Evolutionary conservation across 2,329 filamentous ascomycete species (phyloP), one percentile per base, ranked within the genome.

Genomic region (Didymella arachidicola): DNA sequence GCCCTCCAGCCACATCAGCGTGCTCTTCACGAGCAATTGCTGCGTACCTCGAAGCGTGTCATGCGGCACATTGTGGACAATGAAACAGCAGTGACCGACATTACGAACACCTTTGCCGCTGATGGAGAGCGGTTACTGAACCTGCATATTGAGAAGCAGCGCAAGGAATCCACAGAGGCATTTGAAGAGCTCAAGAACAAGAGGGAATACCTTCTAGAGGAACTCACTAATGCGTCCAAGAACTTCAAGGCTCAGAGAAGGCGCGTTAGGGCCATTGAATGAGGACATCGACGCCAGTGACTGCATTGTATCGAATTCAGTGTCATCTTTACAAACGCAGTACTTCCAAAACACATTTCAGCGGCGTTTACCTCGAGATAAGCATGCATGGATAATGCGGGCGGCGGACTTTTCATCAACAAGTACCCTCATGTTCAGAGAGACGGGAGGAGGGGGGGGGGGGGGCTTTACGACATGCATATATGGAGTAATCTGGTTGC

Each of bases 51-150:
- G 3, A 69, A 83, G 72, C 73, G 73, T 18, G 74, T 85, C 10
- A 65, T 80, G 8, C 76, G 69, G 1, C 77, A 83, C 54, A 75
- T 86, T 18, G 73, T 82, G 8, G 75, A 79, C n/a, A 77, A 79
- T 43, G 82, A 83, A 63, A 75, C 74, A 4, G 79, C 78, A 1
- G 74, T 83, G 26, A 69, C 68, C 4, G 74, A 80, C 27, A 78
- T 83, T 26, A 65, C 82, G 4, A 72, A 78, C 7, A 77, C 76
- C 25, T 85, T 81, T 62, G 74, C 72, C 34, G 68, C 74, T 29
- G 79, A 81, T 48, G 81, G 79, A 42, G 61, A 77, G 59, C 72
- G 68, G n/a, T 63, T 84, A 19, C 66, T 85, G 8, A 70, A 80
- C 32, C 68, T 78, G 19, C 68, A 84, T 18, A 72, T 79, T 45